phyloP scores from a whole-genome alignment of 1,139 yeast genomes.

The Hyphopichia fennica region DNA sequence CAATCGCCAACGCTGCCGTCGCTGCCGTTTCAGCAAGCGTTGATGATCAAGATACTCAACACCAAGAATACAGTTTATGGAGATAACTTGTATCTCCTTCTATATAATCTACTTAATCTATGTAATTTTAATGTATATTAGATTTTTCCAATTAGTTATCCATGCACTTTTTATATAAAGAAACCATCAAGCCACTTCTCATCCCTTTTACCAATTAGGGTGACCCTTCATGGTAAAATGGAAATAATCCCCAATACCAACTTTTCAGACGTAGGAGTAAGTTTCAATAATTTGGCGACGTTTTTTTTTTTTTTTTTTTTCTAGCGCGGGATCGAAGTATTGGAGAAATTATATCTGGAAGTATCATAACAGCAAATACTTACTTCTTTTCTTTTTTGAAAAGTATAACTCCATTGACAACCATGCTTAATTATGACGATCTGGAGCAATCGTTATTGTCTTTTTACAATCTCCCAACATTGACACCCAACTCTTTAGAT shows the following conservation, averaged over 20 bases:
- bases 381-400: not conserved
- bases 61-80: slow-evolving; percentile 39
- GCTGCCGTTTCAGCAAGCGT: slow-evolving; percentile 35
- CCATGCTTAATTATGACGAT: slow-evolving; percentile 29
- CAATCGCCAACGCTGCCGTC: slow-evolving; percentile 38
- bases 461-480: slow-evolving; percentile 27
- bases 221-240: too few species aligned
- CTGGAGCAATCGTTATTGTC: slow-evolving; percentile 18
- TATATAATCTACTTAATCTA: not conserved
- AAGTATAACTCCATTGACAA: not conserved
- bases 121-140: too few species aligned
- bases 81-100: slow-evolving; percentile 14
- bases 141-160: too few species aligned
- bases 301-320: not conserved
- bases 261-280: too few species aligned
- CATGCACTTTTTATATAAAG: too few species aligned
- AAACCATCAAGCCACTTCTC: too few species aligned
- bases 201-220: too few species aligned
- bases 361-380: not conserved
- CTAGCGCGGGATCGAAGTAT: not conserved
- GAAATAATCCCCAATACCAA: too few species aligned
- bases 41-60: slow-evolving; percentile 27
- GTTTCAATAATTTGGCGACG: too few species aligned
- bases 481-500: slow-evolving; percentile 20
- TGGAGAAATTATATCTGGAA: not conserved